Evolutionary conservation across 2,329 filamentous ascomycete genomes (phyloP).

Genomic region (Cladophialophora psammophila): DNA sequence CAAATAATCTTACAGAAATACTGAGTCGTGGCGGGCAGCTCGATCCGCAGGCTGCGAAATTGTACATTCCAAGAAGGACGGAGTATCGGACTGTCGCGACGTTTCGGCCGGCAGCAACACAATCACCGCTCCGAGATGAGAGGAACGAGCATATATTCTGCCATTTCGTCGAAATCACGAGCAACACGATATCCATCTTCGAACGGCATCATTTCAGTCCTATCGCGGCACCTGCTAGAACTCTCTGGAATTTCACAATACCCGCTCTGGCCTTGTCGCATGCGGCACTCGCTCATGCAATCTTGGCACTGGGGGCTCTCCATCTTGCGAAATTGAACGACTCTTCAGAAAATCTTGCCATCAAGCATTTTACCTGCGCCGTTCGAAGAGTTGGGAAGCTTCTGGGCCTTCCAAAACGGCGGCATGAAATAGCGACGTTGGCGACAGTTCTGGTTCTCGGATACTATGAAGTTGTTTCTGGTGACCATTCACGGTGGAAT

Average conservation of each 20-base stretch:
- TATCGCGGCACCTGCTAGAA: slow-evolving; percentile 66
- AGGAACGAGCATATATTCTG: slow-evolving; percentile 84
- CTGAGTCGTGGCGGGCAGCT: slow-evolving; percentile 34
- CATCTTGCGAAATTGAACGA: slow-evolving; percentile 85
- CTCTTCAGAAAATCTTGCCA: slow-evolving; percentile 76
- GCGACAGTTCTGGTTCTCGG: slow-evolving; percentile 85
- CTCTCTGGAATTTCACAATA: slow-evolving; percentile 75
- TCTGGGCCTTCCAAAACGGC: slow-evolving; percentile 71
- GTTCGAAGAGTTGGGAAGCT: slow-evolving; percentile 78
- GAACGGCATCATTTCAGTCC: slow-evolving; percentile 73
- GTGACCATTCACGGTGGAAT: slow-evolving; percentile 95
- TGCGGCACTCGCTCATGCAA: slow-evolving; percentile 87
- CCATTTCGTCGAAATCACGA: slow-evolving; percentile 90
- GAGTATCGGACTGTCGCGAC: slow-evolving; percentile 27
- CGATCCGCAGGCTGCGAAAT: slow-evolving; percentile 20
- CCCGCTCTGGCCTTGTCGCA: slow-evolving; percentile 83
- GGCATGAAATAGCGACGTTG: slow-evolving; percentile 80
- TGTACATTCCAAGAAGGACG: slow-evolving; percentile 10
- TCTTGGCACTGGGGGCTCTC: slow-evolving; percentile 83
- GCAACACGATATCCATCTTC: slow-evolving; percentile 83
- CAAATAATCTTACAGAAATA: slow-evolving; percentile 44
- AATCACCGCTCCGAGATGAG: slow-evolving; percentile 78
- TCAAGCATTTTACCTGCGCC: slow-evolving; percentile 91
- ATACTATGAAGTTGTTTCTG: slow-evolving; percentile 94
- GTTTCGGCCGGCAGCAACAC: slow-evolving; percentile 45